A percentile compares a stretch with the other conserved stretches of the same genome.
These are phyloP conservation scores for Bruguiera gymnorhiza DNA, from an alignment of 345 rosid species.

Conservation along the genomic window DNA sequence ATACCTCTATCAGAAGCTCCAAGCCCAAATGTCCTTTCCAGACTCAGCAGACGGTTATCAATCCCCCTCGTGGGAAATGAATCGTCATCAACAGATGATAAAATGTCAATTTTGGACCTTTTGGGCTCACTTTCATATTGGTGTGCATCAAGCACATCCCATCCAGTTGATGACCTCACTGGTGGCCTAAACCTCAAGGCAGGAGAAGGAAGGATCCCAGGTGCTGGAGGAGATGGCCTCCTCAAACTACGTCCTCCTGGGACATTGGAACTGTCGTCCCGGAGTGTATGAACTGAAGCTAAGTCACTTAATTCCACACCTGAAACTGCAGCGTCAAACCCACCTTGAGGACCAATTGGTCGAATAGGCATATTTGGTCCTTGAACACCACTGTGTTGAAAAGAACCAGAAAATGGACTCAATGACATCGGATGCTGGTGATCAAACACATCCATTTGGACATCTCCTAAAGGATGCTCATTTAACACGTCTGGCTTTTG, in stretches of 20 bases:
- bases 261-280: conserved; percentile 34
- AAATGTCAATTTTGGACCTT: conserved; percentile 61
- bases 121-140: conserved; percentile 65
- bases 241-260: conserved; percentile 49
- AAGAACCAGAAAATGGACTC: conserved; percentile 29
- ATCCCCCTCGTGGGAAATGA: conserved; percentile 45
- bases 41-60: conserved; percentile 46
- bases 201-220: conserved; percentile 55
- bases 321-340: conserved; percentile 43
- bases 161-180: conserved; percentile 48
- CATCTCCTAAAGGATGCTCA: conserved; percentile 45
- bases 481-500: conserved; percentile 40
- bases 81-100: conserved; percentile 40
- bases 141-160: conserved; percentile 68
- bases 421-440: conserved; percentile 26
- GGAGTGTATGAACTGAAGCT: conserved; percentile 25
- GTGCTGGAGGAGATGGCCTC: conserved; percentile 60
- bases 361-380: conserved; percentile 40
- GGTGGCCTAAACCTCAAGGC: conserved; percentile 54
- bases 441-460: conserved; percentile 44
- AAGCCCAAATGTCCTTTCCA: conserved; percentile 30
- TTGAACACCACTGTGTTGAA: conserved; percentile 34
- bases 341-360: conserved; percentile 48
- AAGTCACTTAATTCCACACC: conserved; percentile 54
- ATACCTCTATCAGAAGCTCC: conserved; percentile 41